A percentile compares a stretch with the other conserved stretches of the same genome.
phyloP scores from a whole-genome alignment of 495 filamentous ascomycete genomes.

The Wilcoxina mikolae region DNA sequence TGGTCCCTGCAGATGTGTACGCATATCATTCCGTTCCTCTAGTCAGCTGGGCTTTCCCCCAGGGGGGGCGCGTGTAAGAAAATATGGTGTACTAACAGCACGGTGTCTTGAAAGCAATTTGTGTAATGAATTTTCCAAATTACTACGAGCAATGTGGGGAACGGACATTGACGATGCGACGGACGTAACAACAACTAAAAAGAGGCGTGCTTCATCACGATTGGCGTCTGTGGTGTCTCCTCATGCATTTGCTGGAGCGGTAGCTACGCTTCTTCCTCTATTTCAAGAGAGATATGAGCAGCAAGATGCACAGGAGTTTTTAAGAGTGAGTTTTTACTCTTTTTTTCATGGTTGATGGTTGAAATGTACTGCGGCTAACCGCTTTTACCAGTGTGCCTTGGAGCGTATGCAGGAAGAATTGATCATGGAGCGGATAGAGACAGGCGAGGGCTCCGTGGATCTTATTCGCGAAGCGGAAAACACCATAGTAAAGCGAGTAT shows the following conservation, averaged over 20 bases:
- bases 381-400: constrained; percentile 20
- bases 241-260: constrained; percentile 24
- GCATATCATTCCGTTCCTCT: constrained; percentile 1
- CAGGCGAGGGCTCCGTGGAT: constrained; percentile 7
- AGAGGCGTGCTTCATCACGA: background rate
- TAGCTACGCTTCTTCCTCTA: constrained; percentile 20
- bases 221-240: constrained; percentile 22
- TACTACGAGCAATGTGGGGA: constrained; percentile 25
- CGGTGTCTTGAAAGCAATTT: constrained; percentile 16
- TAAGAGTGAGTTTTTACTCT: constrained; percentile 13
- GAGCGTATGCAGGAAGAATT: constrained; percentile 25
- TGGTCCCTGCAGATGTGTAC: constrained; percentile 19
- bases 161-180: constrained; percentile 1
- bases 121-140: constrained; percentile 25
- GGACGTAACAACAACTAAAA: background rate
- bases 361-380: too few species aligned
- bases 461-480: constrained; percentile 15
- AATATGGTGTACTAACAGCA: too few species aligned
- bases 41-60: too few species aligned
- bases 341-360: background rate
- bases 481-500: constrained; percentile 22
- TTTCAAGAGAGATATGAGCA: constrained; percentile 26
- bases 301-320: constrained; percentile 25
- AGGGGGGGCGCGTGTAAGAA: too few species aligned
- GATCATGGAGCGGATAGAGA: constrained; percentile 13